Base-by-base conservation (phyloP, 1,139 yeast species). In the Scheffersomyces quercinus region DNA sequence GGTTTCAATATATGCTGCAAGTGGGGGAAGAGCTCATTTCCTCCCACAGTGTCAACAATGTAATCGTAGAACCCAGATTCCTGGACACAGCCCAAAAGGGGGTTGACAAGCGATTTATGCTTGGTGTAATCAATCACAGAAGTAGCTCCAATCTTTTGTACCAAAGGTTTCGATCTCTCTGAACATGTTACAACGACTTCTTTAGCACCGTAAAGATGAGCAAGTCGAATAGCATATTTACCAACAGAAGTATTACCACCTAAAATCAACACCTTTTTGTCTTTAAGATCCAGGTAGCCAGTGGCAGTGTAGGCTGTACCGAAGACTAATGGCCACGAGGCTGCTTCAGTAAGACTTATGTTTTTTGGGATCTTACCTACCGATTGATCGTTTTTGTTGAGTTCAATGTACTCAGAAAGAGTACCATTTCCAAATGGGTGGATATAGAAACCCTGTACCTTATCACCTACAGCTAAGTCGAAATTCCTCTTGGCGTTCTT, bases 171-270 rank as follows among this genome's bases (percentile, higher is more conserved):
- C 13, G 83, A 60, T 51, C 52, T 49, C 56, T 64, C 49, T 11
- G 73, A 67, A 50, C 70, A 64, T 5, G 66, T 70, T 2, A 72
- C 78, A 1, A 77, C 78, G 9, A 83, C 67, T 42, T 74, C 73
- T 33, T 60, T 60, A 3, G 79, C 75, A 3, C 73, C 65, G 49
- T 70, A 75, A 12, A 68, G 58, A 50, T 78, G 82, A 20, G 83
- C 75, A 16, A 86, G 55, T 57, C 84, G 89, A 28, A 82, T 69
- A 3, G 77, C 74, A 64, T 70, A 76, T 47, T 81, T 62, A 2
- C 93, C 95, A 5, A 85, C 86, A 11, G 84, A 70, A 1, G 95
- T 80, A 4, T 88, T 81, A 10, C 86, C 93, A 36, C 96, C 96
- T 46, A 85, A 70, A 34, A 88, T 70, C 39, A 87, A 66, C 1